Conservation (phyloP, 179 eudicot species). For the Amaranthus tricolor region DNA sequence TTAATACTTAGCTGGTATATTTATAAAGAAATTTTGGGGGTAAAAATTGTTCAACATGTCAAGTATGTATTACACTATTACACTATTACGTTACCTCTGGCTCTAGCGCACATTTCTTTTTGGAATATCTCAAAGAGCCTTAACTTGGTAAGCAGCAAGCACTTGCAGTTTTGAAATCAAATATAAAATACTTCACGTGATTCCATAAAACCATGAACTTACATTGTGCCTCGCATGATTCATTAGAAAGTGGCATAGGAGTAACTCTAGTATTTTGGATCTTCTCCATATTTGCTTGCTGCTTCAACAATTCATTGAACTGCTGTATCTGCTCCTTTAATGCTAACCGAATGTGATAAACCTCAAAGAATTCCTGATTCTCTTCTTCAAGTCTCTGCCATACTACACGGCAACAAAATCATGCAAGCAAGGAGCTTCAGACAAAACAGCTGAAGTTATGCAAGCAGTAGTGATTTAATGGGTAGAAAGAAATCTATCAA, state of each 20-base stretch:
- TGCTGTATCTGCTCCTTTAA: constrained; percentile 66
- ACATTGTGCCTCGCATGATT: constrained; percentile 62
- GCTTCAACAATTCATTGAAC: constrained; percentile 73
- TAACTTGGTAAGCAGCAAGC: background rate
- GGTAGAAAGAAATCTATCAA: background rate
- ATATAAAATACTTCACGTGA: too few relatives aligned
- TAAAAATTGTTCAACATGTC: background rate
- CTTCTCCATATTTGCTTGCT: constrained; percentile 69
- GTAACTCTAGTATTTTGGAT: constrained; percentile 49
- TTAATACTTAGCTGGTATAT: background rate
- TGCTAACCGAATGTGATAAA: constrained; percentile 67
- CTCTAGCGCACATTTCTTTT: background rate
- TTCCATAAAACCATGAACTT: constrained; percentile 26
- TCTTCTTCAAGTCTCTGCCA: constrained; percentile 96
- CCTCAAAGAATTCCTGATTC: constrained; percentile 86
- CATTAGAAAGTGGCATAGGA: constrained; percentile 56
- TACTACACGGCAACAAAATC: constrained; percentile 45
- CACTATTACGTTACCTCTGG: too few relatives aligned
- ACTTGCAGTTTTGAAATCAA: background rate
- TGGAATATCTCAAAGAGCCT: background rate
- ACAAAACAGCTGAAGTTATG: background rate
- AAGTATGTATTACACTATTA: background rate
- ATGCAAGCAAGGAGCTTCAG: background rate
- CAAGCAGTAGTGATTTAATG: background rate
- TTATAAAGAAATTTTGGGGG: too few relatives aligned